Conservation (phyloP, 2,329 filamentous ascomycete genomes). For the Colletotrichum sp. region DNA sequence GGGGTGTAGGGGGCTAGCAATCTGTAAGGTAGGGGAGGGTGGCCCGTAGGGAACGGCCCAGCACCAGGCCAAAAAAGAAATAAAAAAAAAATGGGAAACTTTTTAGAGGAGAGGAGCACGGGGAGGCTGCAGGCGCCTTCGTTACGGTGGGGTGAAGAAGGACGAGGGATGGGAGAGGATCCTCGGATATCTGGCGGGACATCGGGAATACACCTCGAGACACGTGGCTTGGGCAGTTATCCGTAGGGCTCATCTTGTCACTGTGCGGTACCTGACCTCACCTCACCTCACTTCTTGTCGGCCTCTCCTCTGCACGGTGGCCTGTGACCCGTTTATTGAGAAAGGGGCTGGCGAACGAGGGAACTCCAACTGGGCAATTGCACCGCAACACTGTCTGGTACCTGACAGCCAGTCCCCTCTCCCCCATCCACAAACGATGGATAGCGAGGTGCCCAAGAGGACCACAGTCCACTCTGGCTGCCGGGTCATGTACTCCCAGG, state of each 20-base stretch:
- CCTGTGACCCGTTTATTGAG: slow-evolving; percentile 1
- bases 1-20: background rate
- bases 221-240: background rate
- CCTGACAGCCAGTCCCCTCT: background rate
- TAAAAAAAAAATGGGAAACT: slow-evolving; percentile 4
- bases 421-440: background rate
- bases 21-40: background rate
- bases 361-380: background rate
- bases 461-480: background rate
- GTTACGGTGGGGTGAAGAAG: background rate
- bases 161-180: background rate
- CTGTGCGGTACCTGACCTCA: background rate
- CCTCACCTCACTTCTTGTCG: background rate
- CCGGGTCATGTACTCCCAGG: background rate
- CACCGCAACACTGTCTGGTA: background rate
- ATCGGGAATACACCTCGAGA: background rate
- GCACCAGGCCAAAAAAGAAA: background rate
- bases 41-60: slow-evolving; percentile 1
- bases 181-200: slow-evolving; percentile 16
- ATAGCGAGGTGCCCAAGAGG: background rate
- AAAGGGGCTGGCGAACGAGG: background rate
- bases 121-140: slow-evolving; percentile 13
- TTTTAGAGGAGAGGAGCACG: slow-evolving; percentile 1
- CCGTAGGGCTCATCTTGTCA: background rate
- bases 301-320: slow-evolving; percentile 1